Conservation (phyloP, 768 basidiomycete species). For the Podaxis sp. region DNA sequence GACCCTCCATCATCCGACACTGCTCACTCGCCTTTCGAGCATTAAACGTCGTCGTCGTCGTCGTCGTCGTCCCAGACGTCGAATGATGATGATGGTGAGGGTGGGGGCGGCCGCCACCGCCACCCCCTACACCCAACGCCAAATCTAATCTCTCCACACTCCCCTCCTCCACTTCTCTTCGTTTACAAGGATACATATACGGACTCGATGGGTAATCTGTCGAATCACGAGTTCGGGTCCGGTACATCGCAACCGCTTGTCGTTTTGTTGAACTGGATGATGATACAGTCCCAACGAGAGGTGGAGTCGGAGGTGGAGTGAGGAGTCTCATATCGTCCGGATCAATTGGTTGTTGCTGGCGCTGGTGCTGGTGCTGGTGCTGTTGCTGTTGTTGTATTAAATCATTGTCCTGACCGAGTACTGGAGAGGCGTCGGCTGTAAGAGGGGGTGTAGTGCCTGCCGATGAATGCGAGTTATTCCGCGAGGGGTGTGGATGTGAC, state of each 20-base stretch:
- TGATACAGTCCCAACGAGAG: background rate
- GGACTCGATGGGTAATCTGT: background rate
- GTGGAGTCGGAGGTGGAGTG: conserved; percentile 15
- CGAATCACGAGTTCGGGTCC: background rate
- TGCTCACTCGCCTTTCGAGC: conserved; percentile 18
- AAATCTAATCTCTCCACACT: conserved; percentile 1
- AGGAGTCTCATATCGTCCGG: conserved; percentile 11
- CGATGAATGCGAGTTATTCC: background rate
- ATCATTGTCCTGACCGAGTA: conserved; percentile 7
- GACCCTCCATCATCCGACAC: conserved; percentile 21
- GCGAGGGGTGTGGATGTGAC: background rate
- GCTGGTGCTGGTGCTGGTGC: background rate
- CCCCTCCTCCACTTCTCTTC: background rate
- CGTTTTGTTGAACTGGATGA: background rate
- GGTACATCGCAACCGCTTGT: background rate
- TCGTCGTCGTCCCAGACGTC: background rate
- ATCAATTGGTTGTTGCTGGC: background rate
- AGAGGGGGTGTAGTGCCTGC: conserved; percentile 14
- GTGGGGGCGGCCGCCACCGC: too few species aligned
- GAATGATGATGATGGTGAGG: too few species aligned
- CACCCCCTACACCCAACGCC: background rate
- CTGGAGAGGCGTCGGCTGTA: conserved; percentile 12
- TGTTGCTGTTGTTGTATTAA: conserved; percentile 1
- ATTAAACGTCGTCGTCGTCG: conserved; percentile 16
- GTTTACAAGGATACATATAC: background rate